A percentile compares a stretch with the other conserved stretches of the same genome.
phyloP scores from a whole-genome alignment of 2,329 filamentous ascomycete species.

The Alternaria burnsii region DNA sequence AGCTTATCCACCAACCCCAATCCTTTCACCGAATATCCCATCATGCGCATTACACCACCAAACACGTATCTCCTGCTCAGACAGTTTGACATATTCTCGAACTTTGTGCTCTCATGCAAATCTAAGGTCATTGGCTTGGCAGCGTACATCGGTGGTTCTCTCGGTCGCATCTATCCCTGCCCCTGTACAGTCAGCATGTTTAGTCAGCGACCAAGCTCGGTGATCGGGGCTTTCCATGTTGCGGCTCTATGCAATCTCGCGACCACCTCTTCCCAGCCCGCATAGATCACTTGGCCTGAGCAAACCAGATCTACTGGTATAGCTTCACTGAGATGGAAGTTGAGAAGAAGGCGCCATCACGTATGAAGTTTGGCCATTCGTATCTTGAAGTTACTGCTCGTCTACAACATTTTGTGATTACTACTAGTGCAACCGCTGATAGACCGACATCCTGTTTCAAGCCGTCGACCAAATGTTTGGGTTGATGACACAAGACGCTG shows the following conservation, averaged over 20 bases:
- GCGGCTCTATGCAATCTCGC: slow-evolving; percentile 2
- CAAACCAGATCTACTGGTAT: neutral
- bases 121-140: neutral
- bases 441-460: neutral
- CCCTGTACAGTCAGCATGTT: neutral
- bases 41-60: neutral
- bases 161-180: slow-evolving; percentile 1
- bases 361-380: neutral
- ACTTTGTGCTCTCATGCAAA: neutral
- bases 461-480: neutral
- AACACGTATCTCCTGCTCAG: neutral
- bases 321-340: neutral
- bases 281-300: neutral
- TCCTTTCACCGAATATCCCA: neutral
- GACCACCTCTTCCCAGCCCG: neutral
- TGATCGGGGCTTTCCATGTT: neutral
- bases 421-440: neutral
- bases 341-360: neutral
- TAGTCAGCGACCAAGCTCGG: neutral
- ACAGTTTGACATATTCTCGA: neutral
- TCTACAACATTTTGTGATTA: neutral
- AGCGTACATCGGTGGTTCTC: slow-evolving; percentile 2
- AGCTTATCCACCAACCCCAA: neutral
- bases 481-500: slow-evolving; percentile 15
- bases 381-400: neutral